Evolutionary conservation across 768 basidiomycete genomes (phyloP).

Genomic region (Dacryopinax spathularia): DNA sequence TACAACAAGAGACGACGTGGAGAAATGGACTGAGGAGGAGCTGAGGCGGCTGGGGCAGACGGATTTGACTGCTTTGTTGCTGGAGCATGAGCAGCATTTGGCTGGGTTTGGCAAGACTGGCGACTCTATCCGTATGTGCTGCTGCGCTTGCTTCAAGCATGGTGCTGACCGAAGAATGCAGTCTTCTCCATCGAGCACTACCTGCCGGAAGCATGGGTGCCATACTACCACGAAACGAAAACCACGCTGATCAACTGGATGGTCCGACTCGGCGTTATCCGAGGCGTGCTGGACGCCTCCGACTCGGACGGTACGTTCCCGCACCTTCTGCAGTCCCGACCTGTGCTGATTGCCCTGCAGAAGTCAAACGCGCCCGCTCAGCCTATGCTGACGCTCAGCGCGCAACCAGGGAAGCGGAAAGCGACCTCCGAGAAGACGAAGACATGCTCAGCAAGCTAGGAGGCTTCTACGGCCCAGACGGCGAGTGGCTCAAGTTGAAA

Average conservation of each 20-base stretch:
- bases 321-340: neutral
- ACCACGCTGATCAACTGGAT: constrained; percentile 49
- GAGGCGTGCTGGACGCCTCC: constrained; percentile 10
- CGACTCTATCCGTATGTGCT: constrained; percentile 41
- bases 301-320: neutral
- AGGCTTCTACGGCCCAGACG: constrained; percentile 57
- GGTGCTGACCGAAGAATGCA: constrained; percentile 20
- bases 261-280: constrained; percentile 45
- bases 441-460: constrained; percentile 54
- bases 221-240: constrained; percentile 55
- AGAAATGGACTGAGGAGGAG: constrained; percentile 44
- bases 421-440: constrained; percentile 40
- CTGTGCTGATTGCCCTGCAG: constrained; percentile 11
- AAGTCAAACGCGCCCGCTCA: constrained; percentile 21
- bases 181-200: constrained; percentile 72
- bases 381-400: constrained; percentile 17
- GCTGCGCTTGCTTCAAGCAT: neutral
- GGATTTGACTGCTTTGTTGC: constrained; percentile 60
- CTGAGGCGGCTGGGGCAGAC: constrained; percentile 29
- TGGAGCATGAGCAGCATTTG: constrained; percentile 63
- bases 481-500: constrained; percentile 95
- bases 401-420: constrained; percentile 40
- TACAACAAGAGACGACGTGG: constrained; percentile 35
- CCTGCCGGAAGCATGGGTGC: constrained; percentile 66
- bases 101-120: constrained; percentile 31